These are phyloP conservation scores for Xylaria arbuscula DNA, from an alignment of 2,329 filamentous ascomycete genomes.

Conservation along the genomic window DNA sequence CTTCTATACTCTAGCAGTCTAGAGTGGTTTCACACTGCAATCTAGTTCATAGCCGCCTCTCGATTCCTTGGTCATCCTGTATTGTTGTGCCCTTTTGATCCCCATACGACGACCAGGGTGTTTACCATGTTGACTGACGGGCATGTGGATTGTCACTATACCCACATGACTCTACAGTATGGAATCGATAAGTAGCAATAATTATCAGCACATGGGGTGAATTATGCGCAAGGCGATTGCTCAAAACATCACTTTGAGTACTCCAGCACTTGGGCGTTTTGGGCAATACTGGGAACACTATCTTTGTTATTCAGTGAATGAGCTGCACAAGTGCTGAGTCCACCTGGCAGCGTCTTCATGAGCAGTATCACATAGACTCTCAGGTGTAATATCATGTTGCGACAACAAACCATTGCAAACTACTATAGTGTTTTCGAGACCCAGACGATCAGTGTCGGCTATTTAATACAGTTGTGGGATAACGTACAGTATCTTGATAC, in stretches of 20 bases:
- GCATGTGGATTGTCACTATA: not conserved
- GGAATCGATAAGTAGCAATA: not conserved
- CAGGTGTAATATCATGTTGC: constrained; percentile 3
- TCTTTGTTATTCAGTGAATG: constrained; percentile 4
- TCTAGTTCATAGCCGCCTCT: not conserved
- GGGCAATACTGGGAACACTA: constrained; percentile 3
- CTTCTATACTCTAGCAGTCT: constrained; percentile 9
- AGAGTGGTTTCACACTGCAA: not conserved
- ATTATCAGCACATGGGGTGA: not conserved
- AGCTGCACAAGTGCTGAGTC: constrained; percentile 3
- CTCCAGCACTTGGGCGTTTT: not conserved
- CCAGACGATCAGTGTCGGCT: not conserved
- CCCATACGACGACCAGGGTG: not conserved
- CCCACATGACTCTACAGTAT: not conserved
- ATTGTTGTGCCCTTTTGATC: not conserved
- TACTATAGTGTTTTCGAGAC: constrained; percentile 6
- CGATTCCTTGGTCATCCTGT: not conserved
- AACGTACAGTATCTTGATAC: not conserved
- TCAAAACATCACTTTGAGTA: not conserved
- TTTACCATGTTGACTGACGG: not conserved
- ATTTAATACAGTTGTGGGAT: not conserved
- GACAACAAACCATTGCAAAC: not conserved
- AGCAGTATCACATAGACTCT: constrained; percentile 1
- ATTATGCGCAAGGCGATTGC: not conserved
- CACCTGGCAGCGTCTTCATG: not conserved